Evolutionary conservation across 305 asterid species (phyloP).

Genomic region (Fraxinus baroniana): DNA sequence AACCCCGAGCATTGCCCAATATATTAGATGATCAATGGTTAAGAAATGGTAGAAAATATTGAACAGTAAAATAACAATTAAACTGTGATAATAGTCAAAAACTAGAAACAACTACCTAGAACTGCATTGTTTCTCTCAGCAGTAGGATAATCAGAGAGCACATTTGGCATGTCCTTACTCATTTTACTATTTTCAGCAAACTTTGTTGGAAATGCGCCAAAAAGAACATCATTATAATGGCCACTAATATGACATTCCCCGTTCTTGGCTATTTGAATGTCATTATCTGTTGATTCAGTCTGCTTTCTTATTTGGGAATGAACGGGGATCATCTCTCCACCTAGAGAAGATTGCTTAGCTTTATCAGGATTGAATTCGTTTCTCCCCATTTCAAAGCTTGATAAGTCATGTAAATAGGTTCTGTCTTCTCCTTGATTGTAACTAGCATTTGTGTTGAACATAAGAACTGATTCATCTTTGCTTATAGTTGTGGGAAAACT

Average conservation of each 20-base stretch:
- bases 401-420: slow-evolving; percentile 29
- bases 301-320: neutral
- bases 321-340: neutral
- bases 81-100: slow-evolving; percentile 3
- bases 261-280: neutral
- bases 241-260: neutral
- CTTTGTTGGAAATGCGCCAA: neutral
- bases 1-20: slow-evolving; percentile 7
- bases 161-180: neutral
- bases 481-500: neutral
- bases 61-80: neutral
- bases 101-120: neutral
- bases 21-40: slow-evolving; percentile 17
- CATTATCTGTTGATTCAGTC: neutral
- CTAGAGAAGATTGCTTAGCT: neutral
- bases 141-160: slow-evolving; percentile 18
- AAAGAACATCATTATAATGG: neutral
- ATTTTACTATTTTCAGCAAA: neutral
- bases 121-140: slow-evolving; percentile 22
- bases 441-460: slow-evolving; percentile 21
- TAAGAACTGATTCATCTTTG: slow-evolving; percentile 25
- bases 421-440: slow-evolving; percentile 25
- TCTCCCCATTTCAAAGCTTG: slow-evolving; percentile 34
- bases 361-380: slow-evolving; percentile 9
- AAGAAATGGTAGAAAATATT: slow-evolving; percentile 3